These are phyloP conservation scores for Teunomyces cretensis DNA, from an alignment of 805 yeast species.

Conservation along the genomic window DNA sequence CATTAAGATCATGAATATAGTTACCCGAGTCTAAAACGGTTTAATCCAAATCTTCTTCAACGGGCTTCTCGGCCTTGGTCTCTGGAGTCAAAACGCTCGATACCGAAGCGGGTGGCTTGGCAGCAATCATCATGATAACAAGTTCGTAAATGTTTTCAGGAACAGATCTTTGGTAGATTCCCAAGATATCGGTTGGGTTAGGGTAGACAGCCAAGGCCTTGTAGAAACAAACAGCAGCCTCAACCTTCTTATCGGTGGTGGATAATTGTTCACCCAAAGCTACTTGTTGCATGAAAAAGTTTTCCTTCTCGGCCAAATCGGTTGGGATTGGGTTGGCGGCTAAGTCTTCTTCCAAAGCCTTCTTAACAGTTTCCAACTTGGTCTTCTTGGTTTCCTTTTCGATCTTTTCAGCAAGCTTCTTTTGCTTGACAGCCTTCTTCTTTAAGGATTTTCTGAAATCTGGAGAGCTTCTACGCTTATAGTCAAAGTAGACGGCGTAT, in stretches of 20 bases:
- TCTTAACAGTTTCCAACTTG: slow-evolving; percentile 59
- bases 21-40: not conserved
- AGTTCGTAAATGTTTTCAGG: slow-evolving; percentile 80
- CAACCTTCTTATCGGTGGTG: slow-evolving; percentile 66
- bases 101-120: slow-evolving; percentile 82
- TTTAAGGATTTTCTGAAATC: slow-evolving; percentile 78
- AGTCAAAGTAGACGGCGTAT: slow-evolving; percentile 88
- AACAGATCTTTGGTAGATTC: slow-evolving; percentile 84
- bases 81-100: slow-evolving; percentile 52
- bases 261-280: slow-evolving; percentile 82
- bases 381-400: slow-evolving; percentile 60
- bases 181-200: slow-evolving; percentile 87
- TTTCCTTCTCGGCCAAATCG: slow-evolving; percentile 67
- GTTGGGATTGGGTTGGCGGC: slow-evolving; percentile 73
- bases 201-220: slow-evolving; percentile 93
- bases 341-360: slow-evolving; percentile 63
- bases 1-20: not conserved
- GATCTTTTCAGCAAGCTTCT: slow-evolving; percentile 52
- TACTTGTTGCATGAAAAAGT: slow-evolving; percentile 78
- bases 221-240: slow-evolving; percentile 89
- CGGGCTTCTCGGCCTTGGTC: slow-evolving; percentile 20
- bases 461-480: slow-evolving; percentile 78
- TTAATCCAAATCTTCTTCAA: slow-evolving; percentile 36
- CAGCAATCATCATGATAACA: slow-evolving; percentile 84
- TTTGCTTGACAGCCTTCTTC: slow-evolving; percentile 61